phyloP scores from a whole-genome alignment of 495 filamentous ascomycete species.

The Margaritispora aquatica region DNA sequence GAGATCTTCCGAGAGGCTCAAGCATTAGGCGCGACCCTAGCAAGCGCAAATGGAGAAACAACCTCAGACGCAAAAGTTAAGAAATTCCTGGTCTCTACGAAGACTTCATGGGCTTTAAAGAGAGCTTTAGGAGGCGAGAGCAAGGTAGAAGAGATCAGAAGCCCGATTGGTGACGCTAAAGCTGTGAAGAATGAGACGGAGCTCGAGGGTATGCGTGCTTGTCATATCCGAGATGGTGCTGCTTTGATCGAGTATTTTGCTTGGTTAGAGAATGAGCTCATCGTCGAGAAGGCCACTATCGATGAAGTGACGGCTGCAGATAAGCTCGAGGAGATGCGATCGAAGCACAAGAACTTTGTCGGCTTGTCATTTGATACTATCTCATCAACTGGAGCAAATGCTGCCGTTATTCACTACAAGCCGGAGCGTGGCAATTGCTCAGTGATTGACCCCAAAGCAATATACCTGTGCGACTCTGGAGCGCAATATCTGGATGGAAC shows the following conservation, averaged over 20 bases:
- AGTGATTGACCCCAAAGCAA: slow-evolving; percentile 74
- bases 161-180: slow-evolving; percentile 89
- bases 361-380: slow-evolving; percentile 96
- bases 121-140: slow-evolving; percentile 83
- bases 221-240: slow-evolving; percentile 91
- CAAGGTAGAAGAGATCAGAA: slow-evolving; percentile 78
- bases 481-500: slow-evolving; percentile 95
- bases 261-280: slow-evolving; percentile 87
- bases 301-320: slow-evolving; percentile 91
- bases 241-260: slow-evolving; percentile 91
- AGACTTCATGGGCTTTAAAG: slow-evolving; percentile 89
- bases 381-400: slow-evolving; percentile 90
- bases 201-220: slow-evolving; percentile 86
- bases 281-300: slow-evolving; percentile 62
- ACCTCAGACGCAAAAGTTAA: slow-evolving; percentile 31
- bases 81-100: slow-evolving; percentile 86
- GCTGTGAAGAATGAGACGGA: slow-evolving; percentile 95
- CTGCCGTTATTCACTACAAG: slow-evolving; percentile 96
- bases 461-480: slow-evolving; percentile 97
- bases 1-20: slow-evolving; percentile 74
- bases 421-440: slow-evolving; percentile 80
- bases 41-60: slow-evolving; percentile 24
- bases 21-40: slow-evolving; percentile 45
- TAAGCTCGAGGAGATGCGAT: slow-evolving; percentile 78
- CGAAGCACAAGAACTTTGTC: slow-evolving; percentile 75